Percentiles rank a stretch among this genome's conserved stretches.
phyloP scores from a whole-genome alignment of 2,329 filamentous ascomycete species.

The Scytalidium sp. region DNA sequence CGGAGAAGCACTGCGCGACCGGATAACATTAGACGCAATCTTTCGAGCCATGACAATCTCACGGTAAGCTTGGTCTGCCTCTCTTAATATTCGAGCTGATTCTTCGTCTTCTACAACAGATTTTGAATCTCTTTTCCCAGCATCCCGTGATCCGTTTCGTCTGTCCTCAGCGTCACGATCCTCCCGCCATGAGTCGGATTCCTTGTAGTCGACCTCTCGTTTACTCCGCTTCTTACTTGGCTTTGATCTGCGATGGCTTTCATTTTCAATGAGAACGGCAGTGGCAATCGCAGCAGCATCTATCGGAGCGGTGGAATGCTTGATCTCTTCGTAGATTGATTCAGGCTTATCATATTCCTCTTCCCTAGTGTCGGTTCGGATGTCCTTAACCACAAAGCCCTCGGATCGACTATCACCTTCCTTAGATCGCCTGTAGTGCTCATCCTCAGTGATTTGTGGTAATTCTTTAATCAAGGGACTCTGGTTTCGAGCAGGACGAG shows the following conservation, averaged over 20 bases:
- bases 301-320: constrained; percentile 46
- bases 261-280: constrained; percentile 40
- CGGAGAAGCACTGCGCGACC: constrained; percentile 49
- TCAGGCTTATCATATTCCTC: constrained; percentile 35
- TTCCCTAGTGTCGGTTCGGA: neutral
- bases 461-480: neutral
- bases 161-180: constrained; percentile 13
- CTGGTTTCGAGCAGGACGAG: neutral
- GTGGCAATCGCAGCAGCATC: constrained; percentile 43
- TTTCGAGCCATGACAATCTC: constrained; percentile 51
- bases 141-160: constrained; percentile 8
- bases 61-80: constrained; percentile 57
- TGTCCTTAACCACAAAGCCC: neutral
- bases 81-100: constrained; percentile 43
- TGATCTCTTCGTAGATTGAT: constrained; percentile 41
- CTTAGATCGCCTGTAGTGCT: neutral
- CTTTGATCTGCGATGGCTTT: constrained; percentile 24
- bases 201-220: constrained; percentile 27
- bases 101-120: constrained; percentile 9
- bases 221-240: constrained; percentile 34
- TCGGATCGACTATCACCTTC: neutral
- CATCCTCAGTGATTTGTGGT: neutral
- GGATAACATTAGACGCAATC: constrained; percentile 49
- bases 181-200: constrained; percentile 20
- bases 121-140: constrained; percentile 10